A percentile compares a stretch with the other conserved stretches of the same genome.
These are phyloP conservation scores for Epicoccum sorghinum DNA, from an alignment of 2,329 filamentous ascomycete genomes.

Conservation along the genomic window DNA sequence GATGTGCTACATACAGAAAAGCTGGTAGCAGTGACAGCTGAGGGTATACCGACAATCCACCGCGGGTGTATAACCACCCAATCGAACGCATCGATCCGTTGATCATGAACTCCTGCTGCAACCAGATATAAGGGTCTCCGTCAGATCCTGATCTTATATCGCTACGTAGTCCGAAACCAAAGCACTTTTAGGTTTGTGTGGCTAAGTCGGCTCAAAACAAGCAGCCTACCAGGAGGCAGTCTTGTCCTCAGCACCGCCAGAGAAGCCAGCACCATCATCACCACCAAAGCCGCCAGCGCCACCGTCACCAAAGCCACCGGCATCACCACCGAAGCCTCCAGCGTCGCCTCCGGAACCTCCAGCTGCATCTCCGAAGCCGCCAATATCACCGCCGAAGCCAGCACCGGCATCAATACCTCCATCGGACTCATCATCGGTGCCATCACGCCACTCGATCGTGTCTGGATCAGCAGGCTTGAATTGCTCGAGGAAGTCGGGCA, in stretches of 20 bases:
- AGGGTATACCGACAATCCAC: slow-evolving; percentile 23
- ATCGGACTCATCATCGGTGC: slow-evolving; percentile 49
- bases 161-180: background rate
- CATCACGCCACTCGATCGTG: slow-evolving; percentile 60
- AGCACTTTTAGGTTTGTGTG: slow-evolving; percentile 1
- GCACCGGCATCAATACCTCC: slow-evolving; percentile 20
- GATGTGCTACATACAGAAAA: background rate
- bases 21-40: slow-evolving; percentile 18
- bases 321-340: slow-evolving; percentile 21
- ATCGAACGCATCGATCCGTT: slow-evolving; percentile 2
- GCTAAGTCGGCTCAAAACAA: background rate
- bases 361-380: slow-evolving; percentile 14
- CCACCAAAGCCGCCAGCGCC: slow-evolving; percentile 14
- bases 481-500: slow-evolving; percentile 81
- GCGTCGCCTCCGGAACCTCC: slow-evolving; percentile 5
- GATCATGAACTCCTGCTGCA: background rate
- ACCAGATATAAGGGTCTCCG: background rate
- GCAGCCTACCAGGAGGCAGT: slow-evolving; percentile 35
- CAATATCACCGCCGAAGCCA: slow-evolving; percentile 20
- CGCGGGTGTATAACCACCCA: slow-evolving; percentile 4
- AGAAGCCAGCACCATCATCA: slow-evolving; percentile 17
- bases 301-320: slow-evolving; percentile 8
- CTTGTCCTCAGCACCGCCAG: slow-evolving; percentile 31
- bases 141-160: background rate
- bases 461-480: slow-evolving; percentile 65